Percentiles rank a stretch among this genome's conserved stretches.
phyloP scores from a whole-genome alignment of 768 basidiomycete species.

The Lactifluus rugatus region DNA sequence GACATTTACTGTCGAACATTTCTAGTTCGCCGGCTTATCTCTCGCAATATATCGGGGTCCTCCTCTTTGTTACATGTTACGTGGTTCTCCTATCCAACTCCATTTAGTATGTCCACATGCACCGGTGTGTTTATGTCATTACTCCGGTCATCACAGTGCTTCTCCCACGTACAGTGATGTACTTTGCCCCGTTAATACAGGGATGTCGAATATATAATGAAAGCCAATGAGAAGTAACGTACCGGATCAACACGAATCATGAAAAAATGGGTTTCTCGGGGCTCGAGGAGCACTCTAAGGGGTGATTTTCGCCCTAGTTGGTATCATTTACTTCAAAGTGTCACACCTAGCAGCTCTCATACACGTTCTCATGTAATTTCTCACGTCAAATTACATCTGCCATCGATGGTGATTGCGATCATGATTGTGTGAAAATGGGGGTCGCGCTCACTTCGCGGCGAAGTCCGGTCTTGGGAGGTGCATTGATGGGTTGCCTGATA shows the following conservation, averaged over 20 bases:
- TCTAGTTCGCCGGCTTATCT: slow-evolving; percentile 34
- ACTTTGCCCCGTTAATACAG: neutral
- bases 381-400: neutral
- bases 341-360: neutral
- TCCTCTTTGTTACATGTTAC: slow-evolving; percentile 2
- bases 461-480: neutral
- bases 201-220: neutral
- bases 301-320: neutral
- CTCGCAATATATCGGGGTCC: neutral
- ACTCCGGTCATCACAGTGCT: neutral
- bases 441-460: neutral
- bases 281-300: neutral
- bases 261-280: neutral
- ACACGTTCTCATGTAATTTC: neutral
- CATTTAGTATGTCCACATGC: neutral
- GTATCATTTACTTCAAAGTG: neutral
- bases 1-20: slow-evolving; percentile 92
- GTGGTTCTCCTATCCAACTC: neutral
- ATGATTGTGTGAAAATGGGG: neutral
- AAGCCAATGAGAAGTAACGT: neutral
- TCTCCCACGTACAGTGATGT: neutral
- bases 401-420: neutral
- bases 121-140: neutral
- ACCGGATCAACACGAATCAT: neutral
- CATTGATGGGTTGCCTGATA: neutral